Base-by-base conservation (phyloP, 306 rosid genomes). In the Neltuma alba region DNA sequence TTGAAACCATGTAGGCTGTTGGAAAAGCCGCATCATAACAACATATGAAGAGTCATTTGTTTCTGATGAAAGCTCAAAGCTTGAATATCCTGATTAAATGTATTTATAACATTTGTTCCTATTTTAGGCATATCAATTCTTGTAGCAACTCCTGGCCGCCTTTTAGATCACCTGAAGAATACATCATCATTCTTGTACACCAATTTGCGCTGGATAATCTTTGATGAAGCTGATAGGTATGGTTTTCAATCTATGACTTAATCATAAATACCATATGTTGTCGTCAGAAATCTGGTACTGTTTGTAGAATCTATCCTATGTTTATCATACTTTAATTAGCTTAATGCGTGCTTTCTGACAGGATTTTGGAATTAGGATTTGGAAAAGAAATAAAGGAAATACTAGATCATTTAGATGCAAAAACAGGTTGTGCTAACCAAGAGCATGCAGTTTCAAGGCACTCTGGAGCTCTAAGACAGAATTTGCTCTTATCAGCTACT, bases 211-310 rank as follows among this genome's bases (percentile, higher is more conserved):
- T 95, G 99, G 99, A 91, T 95, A 78, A 90, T 95, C 64, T 92
- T 95, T 72, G 97, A 95, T 70, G 98, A 95, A 89, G 99, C 99
- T 68, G 98, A 95, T 86, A 86, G 92, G 99, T 95, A 89, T 77
- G 72, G 28, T 72, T 80, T 76, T 9, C 61, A 52, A 38, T 76
- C 82, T 68, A n/a, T 77, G 58, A 63, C 47, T 42, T 60, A 34
- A 50, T 65, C 31, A 41, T 28, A 72, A 55, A 34, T 73, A 25
- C 20, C 36, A 14, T 77, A 23, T 82, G 54, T 55, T 12, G 34
- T 57, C 64, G 25, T 25, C 10, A 57, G 25, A 23, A 79, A 44
- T 66, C 13, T 15, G 34, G 9, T 62, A 69, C 67, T 75, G 61
- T 31, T 75, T 69, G 36, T 48, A 65, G 34, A 69, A 14, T 45